Base-by-base conservation (phyloP, 1,284 basidiomycete species). In the Amylostereum areolatum region DNA sequence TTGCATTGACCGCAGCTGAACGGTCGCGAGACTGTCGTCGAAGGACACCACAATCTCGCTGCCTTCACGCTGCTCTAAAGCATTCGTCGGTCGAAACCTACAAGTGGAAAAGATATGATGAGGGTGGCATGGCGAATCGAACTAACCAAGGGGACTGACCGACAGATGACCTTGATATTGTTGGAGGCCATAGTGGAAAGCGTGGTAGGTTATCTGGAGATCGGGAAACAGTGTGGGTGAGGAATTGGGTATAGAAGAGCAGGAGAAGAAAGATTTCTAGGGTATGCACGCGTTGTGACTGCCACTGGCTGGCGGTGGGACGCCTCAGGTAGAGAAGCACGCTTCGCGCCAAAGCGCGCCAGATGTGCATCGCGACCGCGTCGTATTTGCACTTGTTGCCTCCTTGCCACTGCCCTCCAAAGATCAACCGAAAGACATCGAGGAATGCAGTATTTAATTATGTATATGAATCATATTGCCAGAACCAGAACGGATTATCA, bases 61-160 rank as follows among this genome's bases (percentile, higher is more conserved):
- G 50, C 89, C 85, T 69, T 96, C 91, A 52, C 91, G 85, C 56
- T 83, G 72, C 71, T 99, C 96, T 63, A 97, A 84, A 53, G 92
- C 73, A 70, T 99, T 99, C 57, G 90, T 83, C 25, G 97, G 96
- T 58, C 96, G 93, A 71, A 99, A 99, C 52, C 95, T 96, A 58
- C 9, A 41, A n/a, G 30, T 7, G n/a, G 34, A 32, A 25, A 43
- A 41, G 39, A 24, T 27, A 5, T 11, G 28, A 43, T 24, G 28
- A 25, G 41, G 32, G 27, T 10, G 46, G 18, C 2, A 30, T 25
- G 10, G 36, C 6, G 24, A 28, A 43, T 35, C 9, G n/a, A n/a
- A 35, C 8, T 8, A 35, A 35, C 34, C 8, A 35, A n/a, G n/a
- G 8, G 41, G 49, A 67, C 85, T 61, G 61, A 92, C 91, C 92